Conservation (phyloP, 345 rosid genomes). For the Lepidium sativum region DNA sequence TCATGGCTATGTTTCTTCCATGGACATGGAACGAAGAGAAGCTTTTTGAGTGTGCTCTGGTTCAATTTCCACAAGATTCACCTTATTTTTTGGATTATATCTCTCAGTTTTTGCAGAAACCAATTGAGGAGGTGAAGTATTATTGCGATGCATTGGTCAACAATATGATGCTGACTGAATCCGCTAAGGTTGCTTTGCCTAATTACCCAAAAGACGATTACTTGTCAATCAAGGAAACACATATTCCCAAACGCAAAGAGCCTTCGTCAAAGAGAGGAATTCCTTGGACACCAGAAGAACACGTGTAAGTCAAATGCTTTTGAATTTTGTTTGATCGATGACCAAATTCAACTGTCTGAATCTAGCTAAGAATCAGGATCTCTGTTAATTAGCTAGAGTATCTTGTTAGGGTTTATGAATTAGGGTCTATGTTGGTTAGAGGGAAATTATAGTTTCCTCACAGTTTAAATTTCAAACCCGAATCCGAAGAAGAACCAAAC, state of each 20-base stretch:
- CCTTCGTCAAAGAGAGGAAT: constrained; percentile 41
- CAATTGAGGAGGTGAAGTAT: constrained; percentile 27
- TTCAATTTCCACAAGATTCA: constrained; percentile 27
- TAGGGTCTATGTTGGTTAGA: neutral
- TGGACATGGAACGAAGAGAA: constrained; percentile 29
- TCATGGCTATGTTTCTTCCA: neutral
- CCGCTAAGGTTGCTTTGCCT: constrained; percentile 35
- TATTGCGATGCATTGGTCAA: constrained; percentile 39
- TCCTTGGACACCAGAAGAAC: constrained; percentile 24
- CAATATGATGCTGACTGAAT: constrained; percentile 50
- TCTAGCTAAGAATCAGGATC: neutral
- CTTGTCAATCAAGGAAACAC: neutral
- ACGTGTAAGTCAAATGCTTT: neutral
- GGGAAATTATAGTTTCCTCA: neutral
- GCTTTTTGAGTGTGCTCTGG: constrained; percentile 43
- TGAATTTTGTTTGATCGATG: neutral
- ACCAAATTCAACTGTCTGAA: neutral
- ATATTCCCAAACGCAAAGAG: constrained; percentile 13
- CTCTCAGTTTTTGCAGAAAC: constrained; percentile 29
- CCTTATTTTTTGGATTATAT: constrained; percentile 37
- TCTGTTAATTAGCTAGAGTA: neutral
- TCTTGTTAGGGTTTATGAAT: neutral
- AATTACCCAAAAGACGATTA: constrained; percentile 12
- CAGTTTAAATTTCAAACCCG: too few relatives aligned
- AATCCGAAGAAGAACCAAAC: neutral